These are phyloP conservation scores for Exophiala calicioides DNA, from an alignment of 2,329 filamentous ascomycete genomes.

Conservation along the genomic window DNA sequence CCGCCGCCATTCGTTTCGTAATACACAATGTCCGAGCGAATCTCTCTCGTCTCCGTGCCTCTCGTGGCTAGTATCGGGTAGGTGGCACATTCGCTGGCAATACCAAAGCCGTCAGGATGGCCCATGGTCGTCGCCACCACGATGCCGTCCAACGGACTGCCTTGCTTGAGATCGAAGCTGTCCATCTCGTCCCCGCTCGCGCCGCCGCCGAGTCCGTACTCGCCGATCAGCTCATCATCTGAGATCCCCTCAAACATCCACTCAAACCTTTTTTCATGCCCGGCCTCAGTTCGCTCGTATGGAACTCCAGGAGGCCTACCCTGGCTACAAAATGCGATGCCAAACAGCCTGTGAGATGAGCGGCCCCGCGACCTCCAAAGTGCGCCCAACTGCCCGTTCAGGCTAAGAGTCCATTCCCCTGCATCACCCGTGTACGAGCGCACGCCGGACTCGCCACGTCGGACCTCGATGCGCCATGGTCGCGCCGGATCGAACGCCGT, in stretches of 20 bases:
- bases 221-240: constrained; percentile 24
- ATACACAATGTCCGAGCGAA: constrained; percentile 32
- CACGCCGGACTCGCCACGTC: constrained; percentile 36
- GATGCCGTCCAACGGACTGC: constrained; percentile 35
- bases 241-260: constrained; percentile 31
- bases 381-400: constrained; percentile 36
- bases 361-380: constrained; percentile 38
- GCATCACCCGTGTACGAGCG: constrained; percentile 33
- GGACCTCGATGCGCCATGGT: constrained; percentile 37
- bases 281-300: constrained; percentile 28
- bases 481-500: constrained; percentile 1
- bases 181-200: constrained; percentile 42
- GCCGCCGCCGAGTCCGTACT: constrained; percentile 37
- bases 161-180: constrained; percentile 36
- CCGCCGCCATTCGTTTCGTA: constrained; percentile 32
- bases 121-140: constrained; percentile 32
- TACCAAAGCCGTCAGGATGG: constrained; percentile 28
- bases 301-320: constrained; percentile 35
- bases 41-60: constrained; percentile 27
- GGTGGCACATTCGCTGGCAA: constrained; percentile 18
- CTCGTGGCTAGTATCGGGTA: constrained; percentile 32
- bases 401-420: constrained; percentile 34
- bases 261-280: constrained; percentile 17
- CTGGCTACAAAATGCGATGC: constrained; percentile 35
- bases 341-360: constrained; percentile 35